Evolutionary conservation across 345 rosid species (phyloP).

Genomic region (Firmiana major): DNA sequence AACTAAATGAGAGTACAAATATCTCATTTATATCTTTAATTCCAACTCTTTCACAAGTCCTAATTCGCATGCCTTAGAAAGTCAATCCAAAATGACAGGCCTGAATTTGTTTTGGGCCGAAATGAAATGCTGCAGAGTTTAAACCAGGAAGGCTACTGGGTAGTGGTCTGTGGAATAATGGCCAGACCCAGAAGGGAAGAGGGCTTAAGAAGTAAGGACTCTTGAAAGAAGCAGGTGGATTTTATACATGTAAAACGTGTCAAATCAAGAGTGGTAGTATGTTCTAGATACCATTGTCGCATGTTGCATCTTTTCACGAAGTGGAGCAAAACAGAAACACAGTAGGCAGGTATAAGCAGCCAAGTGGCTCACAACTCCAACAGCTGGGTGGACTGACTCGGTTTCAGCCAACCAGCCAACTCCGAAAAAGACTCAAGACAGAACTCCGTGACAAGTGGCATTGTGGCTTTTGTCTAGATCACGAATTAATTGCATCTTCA

Average conservation of each 20-base stretch:
- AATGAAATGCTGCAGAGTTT: neutral
- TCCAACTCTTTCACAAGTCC: neutral
- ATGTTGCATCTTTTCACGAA: neutral
- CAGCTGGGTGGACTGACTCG: neutral
- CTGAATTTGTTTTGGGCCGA: neutral
- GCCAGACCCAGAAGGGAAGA: neutral
- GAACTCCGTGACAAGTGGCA: neutral
- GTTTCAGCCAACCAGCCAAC: neutral
- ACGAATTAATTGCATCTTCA: neutral
- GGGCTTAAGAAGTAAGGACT: neutral
- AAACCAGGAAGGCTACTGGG: neutral
- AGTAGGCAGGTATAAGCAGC: neutral
- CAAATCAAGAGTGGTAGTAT: neutral
- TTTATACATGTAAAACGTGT: slow-evolving; percentile 9
- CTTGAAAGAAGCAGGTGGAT: neutral
- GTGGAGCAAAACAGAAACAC: neutral
- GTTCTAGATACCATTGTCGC: neutral
- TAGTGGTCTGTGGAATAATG: neutral
- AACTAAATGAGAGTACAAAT: too few relatives aligned
- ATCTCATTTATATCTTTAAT: neutral
- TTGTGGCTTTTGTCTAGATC: neutral
- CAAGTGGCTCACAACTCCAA: neutral
- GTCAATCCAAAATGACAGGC: neutral
- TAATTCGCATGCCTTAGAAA: too few relatives aligned
- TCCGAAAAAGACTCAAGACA: neutral